Base-by-base conservation (phyloP, 208 protist genomes). In the Giardia muris region DNA sequence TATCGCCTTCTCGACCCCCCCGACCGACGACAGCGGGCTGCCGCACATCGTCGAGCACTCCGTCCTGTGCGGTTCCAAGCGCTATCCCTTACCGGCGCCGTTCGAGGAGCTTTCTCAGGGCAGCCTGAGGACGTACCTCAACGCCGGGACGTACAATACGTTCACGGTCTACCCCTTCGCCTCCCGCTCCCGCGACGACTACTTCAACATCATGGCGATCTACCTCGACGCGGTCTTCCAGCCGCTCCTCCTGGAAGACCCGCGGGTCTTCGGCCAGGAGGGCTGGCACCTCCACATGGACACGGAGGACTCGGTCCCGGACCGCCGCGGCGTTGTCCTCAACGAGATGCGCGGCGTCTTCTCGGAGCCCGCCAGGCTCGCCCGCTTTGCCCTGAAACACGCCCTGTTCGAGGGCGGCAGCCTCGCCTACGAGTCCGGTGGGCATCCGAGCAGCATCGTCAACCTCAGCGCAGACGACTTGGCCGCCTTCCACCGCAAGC, bases 171-270 rank as follows among this genome's bases (percentile, higher is more conserved):
- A 94, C 57, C 94, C 94, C 1, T 3, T 92, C 1, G 2, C 46
- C 1, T 92, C 93, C 2, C 57, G 46, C 39, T 92, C 93, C 91
- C 39, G 48, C 43, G 90, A 93, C 46, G 94, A 95, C 92, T 95
- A 93, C 86, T 86, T 92, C 67, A 95, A 95, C 90, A 89, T 95
- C n/a, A 43, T 94, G 0, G 87, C 92, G 47, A 93, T 95, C 22
- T 95, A 95, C 88, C 89, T 94, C 30, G 94, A 95, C 92, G 92
- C 93, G 19, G 92, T 94, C 90, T 95, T 94, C 48, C 0, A 91
- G 46, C 94, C 94, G 92, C 57, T 47, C 88, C 4, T 47, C 92
- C 43, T 87, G 44, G 46, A 47, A 89, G 46, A 90, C 92, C 44
- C 1, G 45, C 2, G 48, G 3, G 91, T 94, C 43, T 88, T 94